Conservation (phyloP, 2,329 filamentous ascomycete species). For the Cryphonectria japonica region DNA sequence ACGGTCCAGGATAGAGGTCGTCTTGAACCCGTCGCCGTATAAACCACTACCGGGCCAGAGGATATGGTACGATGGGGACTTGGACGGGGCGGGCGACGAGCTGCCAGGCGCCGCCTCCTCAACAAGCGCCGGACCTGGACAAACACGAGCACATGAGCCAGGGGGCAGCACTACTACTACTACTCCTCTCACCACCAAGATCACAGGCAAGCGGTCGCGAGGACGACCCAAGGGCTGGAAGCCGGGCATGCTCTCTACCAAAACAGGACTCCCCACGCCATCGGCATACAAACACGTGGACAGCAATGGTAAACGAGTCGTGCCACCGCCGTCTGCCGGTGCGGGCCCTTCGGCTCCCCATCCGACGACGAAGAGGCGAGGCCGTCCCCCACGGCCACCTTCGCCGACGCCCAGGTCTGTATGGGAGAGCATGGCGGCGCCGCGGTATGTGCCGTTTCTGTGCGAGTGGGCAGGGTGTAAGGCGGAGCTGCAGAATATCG, state of each 20-base stretch:
- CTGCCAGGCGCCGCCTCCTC: slow-evolving; percentile 3
- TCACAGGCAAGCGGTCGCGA: slow-evolving; percentile 20
- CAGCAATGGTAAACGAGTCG: slow-evolving; percentile 2
- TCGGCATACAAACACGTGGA: slow-evolving; percentile 7
- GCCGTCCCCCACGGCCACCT: slow-evolving; percentile 33
- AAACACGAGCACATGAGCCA: slow-evolving; percentile 6
- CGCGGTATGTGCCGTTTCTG: slow-evolving; percentile 54
- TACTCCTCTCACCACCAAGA: not conserved
- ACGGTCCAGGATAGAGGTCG: slow-evolving; percentile 26
- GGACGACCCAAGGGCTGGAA: slow-evolving; percentile 30
- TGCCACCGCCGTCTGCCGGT: not conserved
- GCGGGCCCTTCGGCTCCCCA: not conserved
- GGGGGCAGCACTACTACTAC: not conserved
- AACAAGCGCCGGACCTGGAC: not conserved
- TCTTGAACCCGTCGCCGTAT: slow-evolving; percentile 20
- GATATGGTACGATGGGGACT: slow-evolving; percentile 8
- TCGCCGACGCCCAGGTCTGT: slow-evolving; percentile 27
- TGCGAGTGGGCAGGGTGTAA: slow-evolving; percentile 65
- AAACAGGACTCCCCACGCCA: slow-evolving; percentile 13
- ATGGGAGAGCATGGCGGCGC: slow-evolving; percentile 36
- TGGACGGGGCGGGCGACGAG: slow-evolving; percentile 19
- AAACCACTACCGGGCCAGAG: not conserved
- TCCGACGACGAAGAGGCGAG: slow-evolving; percentile 32
- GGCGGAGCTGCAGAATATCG: slow-evolving; percentile 65
- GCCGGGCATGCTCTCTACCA: slow-evolving; percentile 29